Conservation (phyloP, 2,329 filamentous ascomycete species). For the Canariomyces notabilis region DNA sequence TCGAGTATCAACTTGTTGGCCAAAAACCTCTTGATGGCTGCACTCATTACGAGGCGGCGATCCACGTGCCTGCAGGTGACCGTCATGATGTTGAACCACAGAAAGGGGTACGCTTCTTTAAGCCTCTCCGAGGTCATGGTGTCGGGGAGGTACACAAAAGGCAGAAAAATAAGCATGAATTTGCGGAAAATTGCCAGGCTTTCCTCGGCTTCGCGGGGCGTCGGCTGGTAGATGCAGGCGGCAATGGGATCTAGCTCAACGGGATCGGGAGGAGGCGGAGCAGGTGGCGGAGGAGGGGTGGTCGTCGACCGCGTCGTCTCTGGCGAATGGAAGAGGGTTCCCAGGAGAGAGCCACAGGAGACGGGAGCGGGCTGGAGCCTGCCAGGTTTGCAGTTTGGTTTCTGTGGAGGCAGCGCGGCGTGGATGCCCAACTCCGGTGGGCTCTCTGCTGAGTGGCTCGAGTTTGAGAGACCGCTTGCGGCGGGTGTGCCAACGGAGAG, state of each 20-base stretch:
- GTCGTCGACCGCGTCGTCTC: not conserved
- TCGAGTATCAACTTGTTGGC: constrained; percentile 43
- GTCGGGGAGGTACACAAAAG: constrained; percentile 39
- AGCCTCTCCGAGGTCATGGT: constrained; percentile 37
- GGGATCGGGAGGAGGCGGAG: too few species aligned
- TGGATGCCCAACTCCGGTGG: constrained; percentile 2
- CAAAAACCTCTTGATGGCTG: constrained; percentile 39
- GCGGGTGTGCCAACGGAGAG: constrained; percentile 11
- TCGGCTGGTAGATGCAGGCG: constrained; percentile 14
- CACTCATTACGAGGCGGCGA: constrained; percentile 37
- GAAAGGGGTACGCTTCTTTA: constrained; percentile 39
- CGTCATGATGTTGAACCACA: constrained; percentile 48
- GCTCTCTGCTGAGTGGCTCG: constrained; percentile 10
- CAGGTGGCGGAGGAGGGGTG: not conserved
- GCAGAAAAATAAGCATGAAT: constrained; percentile 38
- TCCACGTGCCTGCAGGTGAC: constrained; percentile 39
- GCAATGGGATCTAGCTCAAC: constrained; percentile 8
- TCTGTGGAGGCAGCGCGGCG: constrained; percentile 1
- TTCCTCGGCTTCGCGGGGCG: constrained; percentile 20
- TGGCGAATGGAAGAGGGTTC: not conserved
- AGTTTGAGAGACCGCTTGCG: constrained; percentile 11
- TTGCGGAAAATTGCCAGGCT: constrained; percentile 37
- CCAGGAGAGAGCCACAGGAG: not conserved
- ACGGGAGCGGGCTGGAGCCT: not conserved
- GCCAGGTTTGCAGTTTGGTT: not conserved